Evolutionary conservation across 345 rosid genomes (phyloP), one percentile per base, ranked within the genome.

Genomic region (Excoecaria agallocha): DNA sequence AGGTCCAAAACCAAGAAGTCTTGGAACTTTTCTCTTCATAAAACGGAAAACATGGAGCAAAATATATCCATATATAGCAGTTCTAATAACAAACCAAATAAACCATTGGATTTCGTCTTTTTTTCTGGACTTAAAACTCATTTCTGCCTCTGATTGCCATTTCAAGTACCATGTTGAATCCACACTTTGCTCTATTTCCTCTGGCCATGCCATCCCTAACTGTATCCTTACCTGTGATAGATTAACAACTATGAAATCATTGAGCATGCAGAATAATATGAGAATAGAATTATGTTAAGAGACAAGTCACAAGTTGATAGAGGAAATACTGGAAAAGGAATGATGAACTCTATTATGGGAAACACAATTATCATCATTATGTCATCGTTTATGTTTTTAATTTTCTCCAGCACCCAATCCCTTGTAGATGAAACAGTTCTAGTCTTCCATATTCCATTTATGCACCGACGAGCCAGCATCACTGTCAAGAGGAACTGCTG

Each of bases 141-240:
- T 80, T 85, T 93, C 93, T 68, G 91, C 90, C 82, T 89, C 91
- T 66, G 91, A 88, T 72, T 87, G 96, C 98, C 97, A 93, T 80
- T 85, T 62, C 70, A 93, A 79, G 88, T 90, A 93, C 97, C 97
- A 91, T 19, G 97, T 87, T 41, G 98, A 78, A 73, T 87, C 94
- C 81, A 88, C 90, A 76, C 79, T 67, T 85, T 89, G 93, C 79
- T 81, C 89, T 68, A 87, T 79, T 83, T 91, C 94, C 79, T 90
- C 93, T 12, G 97, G 98, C 96, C 97, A 90, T 59, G 96, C 93
- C 92, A 91, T 90, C 78, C 98, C 97, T 78, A 88, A 80, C 78
- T 72, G 88, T 77, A 90, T 74, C 77, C 93, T 88, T 70, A 90
- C 84, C 98, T 93, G 85, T 70, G 71, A 74, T 41, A 71, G 24